phyloP scores from a whole-genome alignment of 768 basidiomycete genomes.

The Collybiopsis luxurians region DNA sequence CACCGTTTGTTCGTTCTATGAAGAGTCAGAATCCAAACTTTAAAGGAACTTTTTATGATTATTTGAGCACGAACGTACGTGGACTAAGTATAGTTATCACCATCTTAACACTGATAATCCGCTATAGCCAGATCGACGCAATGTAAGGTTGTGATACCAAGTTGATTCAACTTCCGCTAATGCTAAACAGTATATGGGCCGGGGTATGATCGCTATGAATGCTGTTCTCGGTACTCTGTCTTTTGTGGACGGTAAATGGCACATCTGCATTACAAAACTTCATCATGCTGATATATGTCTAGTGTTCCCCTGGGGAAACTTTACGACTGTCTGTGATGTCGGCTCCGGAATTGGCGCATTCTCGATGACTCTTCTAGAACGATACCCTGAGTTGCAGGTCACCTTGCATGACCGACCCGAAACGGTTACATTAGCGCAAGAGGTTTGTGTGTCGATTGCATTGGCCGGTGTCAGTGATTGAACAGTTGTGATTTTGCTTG shows the following conservation, averaged over 20 bases:
- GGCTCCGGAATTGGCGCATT: conserved; percentile 31
- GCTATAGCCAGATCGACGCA: neutral
- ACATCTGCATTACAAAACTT: neutral
- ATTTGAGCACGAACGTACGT: conserved; percentile 19
- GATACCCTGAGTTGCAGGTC: conserved; percentile 25
- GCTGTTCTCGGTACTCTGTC: conserved; percentile 17
- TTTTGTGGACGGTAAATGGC: neutral
- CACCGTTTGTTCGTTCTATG: conserved; percentile 19
- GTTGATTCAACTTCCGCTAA: neutral
- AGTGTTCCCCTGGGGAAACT: conserved; percentile 30
- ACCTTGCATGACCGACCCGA: conserved; percentile 28
- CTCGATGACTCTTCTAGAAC: conserved; percentile 25
- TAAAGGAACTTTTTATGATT: conserved; percentile 21
- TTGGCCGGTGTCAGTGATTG: too few species aligned
- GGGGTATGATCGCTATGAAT: conserved; percentile 21
- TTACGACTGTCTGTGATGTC: conserved; percentile 29
- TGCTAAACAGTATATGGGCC: neutral
- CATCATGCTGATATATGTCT: neutral
- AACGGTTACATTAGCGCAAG: conserved; percentile 18
- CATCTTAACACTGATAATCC: too few species aligned
- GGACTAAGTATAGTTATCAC: neutral
- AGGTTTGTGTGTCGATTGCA: neutral
- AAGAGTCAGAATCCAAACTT: conserved; percentile 17
- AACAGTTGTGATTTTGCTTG: neutral
- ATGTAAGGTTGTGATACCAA: neutral